Base-by-base conservation (phyloP, 306 rosid genomes). In the Pueraria montana region DNA sequence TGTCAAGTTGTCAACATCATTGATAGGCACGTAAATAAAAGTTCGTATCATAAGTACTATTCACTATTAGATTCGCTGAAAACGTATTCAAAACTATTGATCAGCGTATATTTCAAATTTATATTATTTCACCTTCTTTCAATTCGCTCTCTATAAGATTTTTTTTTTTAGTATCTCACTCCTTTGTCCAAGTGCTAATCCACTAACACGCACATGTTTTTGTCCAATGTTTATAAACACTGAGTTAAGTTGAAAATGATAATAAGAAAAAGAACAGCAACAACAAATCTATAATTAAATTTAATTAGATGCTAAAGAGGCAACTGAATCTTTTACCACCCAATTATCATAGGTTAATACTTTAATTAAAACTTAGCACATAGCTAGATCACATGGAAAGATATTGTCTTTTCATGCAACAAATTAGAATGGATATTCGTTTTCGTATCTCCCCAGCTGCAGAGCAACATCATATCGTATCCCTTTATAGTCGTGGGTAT, bases 401-500 rank as follows among this genome's bases (percentile, higher is more conserved):
- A 70, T 80, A 64, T 56, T 62, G 26, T 9, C 64, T 64, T 72
- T 65, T 42, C 38, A 79, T 21, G 81, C 27, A 46, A 73, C 72
- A 65, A 49, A 40, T 53, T 49, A 83, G 2, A 62, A 38, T 65
- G 14, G 55, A 6, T 64, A 12, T 83, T 77, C 38, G 8, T 17
- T 43, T 18, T 48, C 36, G 8, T n/a, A 72, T 30, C 14, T 43
- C 3, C 52, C 38, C 21, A 65, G 32, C 48, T 46, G 64, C 55
- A 27, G 11, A 10, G 13, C 32, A 56, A 56, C 8, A 71, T 17
- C 16, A 16, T 0, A 45, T 6, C 52, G 4, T 30, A 30, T 30
- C 4, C 58, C 8, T 9, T 10, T 4, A 23, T 6, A 11, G 77
- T 32, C 45, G 5, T n/a, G 10, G 18, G 18, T 24, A 73, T 45